Conservation (phyloP, 2,329 filamentous ascomycete species). For the Fusarium sp. region DNA sequence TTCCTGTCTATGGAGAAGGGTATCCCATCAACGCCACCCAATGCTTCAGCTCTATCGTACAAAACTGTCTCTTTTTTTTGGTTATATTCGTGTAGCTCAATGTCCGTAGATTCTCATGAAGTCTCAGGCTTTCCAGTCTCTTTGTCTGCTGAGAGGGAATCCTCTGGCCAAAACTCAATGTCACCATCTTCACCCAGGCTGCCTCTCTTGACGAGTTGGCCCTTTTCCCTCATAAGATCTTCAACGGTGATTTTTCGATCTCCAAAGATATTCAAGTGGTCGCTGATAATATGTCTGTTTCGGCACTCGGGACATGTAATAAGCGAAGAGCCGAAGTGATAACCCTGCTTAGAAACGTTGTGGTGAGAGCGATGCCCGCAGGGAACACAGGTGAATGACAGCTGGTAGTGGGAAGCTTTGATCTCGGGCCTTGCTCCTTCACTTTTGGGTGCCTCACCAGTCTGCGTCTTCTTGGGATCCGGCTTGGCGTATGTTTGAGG, state of each 20-base stretch:
- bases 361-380: constrained; percentile 87
- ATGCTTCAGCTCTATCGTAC: constrained; percentile 42
- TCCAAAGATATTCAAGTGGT: constrained; percentile 85
- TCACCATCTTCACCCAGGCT: constrained; percentile 82
- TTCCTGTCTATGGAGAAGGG: constrained; percentile 34
- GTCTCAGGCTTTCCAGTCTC: constrained; percentile 31
- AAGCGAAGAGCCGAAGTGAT: constrained; percentile 89
- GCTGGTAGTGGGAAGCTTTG: constrained; percentile 79
- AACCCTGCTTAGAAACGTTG: constrained; percentile 91
- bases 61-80: constrained; percentile 4
- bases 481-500: constrained; percentile 29
- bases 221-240: constrained; percentile 81
- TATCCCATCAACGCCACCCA: constrained; percentile 43
- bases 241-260: constrained; percentile 78
- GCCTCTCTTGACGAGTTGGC: constrained; percentile 79
- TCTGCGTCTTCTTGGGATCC: constrained; percentile 19
- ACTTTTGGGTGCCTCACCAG: constrained; percentile 43
- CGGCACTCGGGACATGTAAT: constrained; percentile 90
- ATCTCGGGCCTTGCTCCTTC: constrained; percentile 50
- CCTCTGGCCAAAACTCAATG: constrained; percentile 91
- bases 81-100: neutral
- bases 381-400: constrained; percentile 93
- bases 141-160: constrained; percentile 52
- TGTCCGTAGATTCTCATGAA: constrained; percentile 1
- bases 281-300: constrained; percentile 90